A percentile compares a stretch with the other conserved stretches of the same genome.
Evolutionary conservation across 2,329 filamentous ascomycete genomes (phyloP).

Genomic region (Waltergamsia citrina): DNA sequence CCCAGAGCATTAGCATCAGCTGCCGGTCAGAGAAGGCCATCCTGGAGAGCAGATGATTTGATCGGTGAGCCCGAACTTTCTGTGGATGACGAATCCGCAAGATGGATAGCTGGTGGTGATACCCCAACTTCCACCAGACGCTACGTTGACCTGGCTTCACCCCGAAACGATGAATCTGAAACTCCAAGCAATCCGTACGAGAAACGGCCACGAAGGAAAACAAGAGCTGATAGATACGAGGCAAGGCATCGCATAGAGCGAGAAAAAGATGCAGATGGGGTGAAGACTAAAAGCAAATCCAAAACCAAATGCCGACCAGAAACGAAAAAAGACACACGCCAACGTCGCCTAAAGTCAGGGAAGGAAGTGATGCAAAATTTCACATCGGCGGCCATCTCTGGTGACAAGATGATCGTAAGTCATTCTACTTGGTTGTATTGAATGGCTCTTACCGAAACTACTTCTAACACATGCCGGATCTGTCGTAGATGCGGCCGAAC

Average conservation of each 20-base stretch:
- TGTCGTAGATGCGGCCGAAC: slow-evolving; percentile 19
- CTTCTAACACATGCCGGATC: neutral
- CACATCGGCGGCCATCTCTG: slow-evolving; percentile 40
- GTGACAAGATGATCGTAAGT: slow-evolving; percentile 21
- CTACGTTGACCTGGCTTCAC: too few species aligned
- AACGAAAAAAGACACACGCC: neutral
- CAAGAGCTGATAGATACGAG: slow-evolving; percentile 1
- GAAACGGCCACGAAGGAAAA: slow-evolving; percentile 2
- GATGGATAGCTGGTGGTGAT: too few species aligned
- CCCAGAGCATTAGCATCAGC: too few species aligned
- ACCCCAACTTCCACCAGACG: too few species aligned
- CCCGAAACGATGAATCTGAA: too few species aligned
- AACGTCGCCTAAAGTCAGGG: slow-evolving; percentile 17
- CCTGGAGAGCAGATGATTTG: too few species aligned
- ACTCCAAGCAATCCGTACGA: neutral
- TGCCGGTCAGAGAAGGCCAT: too few species aligned
- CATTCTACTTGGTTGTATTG: neutral
- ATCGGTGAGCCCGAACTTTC: too few species aligned
- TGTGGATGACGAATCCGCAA: too few species aligned
- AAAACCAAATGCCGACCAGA: too few species aligned
- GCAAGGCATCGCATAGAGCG: slow-evolving; percentile 1
- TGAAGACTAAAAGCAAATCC: too few species aligned
- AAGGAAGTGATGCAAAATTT: slow-evolving; percentile 47
- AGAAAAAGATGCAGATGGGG: too few species aligned
- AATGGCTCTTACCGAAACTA: neutral